A percentile compares a stretch with the other conserved stretches of the same genome.
Conservation (phyloP, 768 basidiomycete species). For the Imleria badia region DNA sequence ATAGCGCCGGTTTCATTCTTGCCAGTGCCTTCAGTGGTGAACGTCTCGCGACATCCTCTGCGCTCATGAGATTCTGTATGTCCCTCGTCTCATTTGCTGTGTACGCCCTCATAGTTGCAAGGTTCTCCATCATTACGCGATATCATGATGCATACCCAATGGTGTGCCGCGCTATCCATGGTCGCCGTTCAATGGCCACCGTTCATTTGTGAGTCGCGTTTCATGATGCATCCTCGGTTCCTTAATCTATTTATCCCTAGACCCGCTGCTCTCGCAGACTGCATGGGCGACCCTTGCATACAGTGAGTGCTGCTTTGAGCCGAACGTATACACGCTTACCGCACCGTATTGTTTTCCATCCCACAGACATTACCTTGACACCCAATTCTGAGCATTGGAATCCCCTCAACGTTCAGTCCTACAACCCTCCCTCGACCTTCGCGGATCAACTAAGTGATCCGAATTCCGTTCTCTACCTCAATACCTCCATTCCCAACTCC, state of each 20-base stretch:
- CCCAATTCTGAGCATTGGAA: slow-evolving; percentile 61
- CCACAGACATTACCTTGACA: slow-evolving; percentile 71
- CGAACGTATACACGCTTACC: slow-evolving; percentile 9
- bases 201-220: slow-evolving; percentile 71
- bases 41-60: slow-evolving; percentile 78
- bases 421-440: slow-evolving; percentile 68
- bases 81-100: slow-evolving; percentile 17
- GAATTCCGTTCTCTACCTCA: slow-evolving; percentile 75
- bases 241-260: slow-evolving; percentile 40
- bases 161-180: slow-evolving; percentile 87
- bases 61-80: slow-evolving; percentile 87
- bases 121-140: slow-evolving; percentile 93
- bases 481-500: slow-evolving; percentile 63
- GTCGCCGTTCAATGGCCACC: slow-evolving; percentile 94
- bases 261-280: slow-evolving; percentile 85
- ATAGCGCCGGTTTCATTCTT: slow-evolving; percentile 84
- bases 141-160: slow-evolving; percentile 91
- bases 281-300: slow-evolving; percentile 85
- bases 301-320: slow-evolving; percentile 43
- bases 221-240: not conserved
- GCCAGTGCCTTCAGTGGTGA: slow-evolving; percentile 94
- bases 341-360: slow-evolving; percentile 5
- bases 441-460: slow-evolving; percentile 69
- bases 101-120: slow-evolving; percentile 31
- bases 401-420: slow-evolving; percentile 56